Evolutionary conservation across 352 stramenopile species (phyloP), one percentile per base, ranked within the genome.

Genomic region (Globisporangium spinosum): DNA sequence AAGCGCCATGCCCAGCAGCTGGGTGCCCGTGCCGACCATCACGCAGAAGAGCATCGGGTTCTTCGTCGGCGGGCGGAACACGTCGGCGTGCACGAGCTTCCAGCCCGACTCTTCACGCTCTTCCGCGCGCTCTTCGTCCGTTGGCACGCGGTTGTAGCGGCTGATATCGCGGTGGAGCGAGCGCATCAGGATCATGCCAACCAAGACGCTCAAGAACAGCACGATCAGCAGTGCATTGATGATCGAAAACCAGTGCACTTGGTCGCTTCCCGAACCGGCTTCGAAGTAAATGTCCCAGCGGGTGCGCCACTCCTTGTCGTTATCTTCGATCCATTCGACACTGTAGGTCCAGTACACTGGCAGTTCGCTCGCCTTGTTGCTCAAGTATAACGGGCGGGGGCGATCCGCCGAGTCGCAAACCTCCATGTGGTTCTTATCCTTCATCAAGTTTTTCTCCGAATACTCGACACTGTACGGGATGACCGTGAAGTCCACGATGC

Each of bases 201-300:
- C 98, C 94, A 99, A 99, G 27, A 95, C 96, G 34, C 95, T 98
- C 27, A 99, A 77, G 79, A 99, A 99, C 15, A 99, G 83, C 47
- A 99, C 98, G 73, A 99, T 99, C 72, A 99, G 92, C 43, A 99
- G 93, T 23, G 95, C 98, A 69, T 99, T 99, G 72, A 99, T 97
- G 74, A 99, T 99, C 47, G 91, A 98, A 82, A 99, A 99, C 98
- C 97, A 99, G 83, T 99, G 98, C 64, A 99, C 97, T 72, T 99
- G 94, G 62, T 97, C 90, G 23, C 94, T 94, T 29, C 93, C 88
- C 35, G 82, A 91, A 29, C 90, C 85, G 27, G 82, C 88, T 67
- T 96, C 87, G 60, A 99, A 95, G 87, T 99, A 99, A 27, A 99
- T 93, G 82, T 99, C 98, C 98, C 98, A 99, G 45, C 98, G 95